Evolutionary conservation across 2,329 filamentous ascomycete species (phyloP).

Genomic region (Curvularia verruculosa): DNA sequence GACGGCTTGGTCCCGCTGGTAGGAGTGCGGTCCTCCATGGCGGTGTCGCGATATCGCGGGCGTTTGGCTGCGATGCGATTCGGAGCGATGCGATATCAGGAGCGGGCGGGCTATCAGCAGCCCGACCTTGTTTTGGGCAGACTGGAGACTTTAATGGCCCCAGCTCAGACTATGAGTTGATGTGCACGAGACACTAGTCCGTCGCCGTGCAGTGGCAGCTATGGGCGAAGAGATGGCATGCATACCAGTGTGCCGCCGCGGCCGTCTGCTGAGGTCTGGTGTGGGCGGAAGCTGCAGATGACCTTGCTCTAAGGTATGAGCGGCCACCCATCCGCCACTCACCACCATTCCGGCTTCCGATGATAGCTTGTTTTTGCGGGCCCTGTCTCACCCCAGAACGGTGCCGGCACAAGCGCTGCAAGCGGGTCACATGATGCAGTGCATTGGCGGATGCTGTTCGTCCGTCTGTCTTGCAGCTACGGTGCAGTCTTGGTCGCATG

Average conservation of each 20-base stretch:
- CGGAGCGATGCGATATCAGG: not conserved
- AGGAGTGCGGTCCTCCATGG: conserved; percentile 42
- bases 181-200: conserved; percentile 24
- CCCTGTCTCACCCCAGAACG: conserved; percentile 18
- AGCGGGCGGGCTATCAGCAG: conserved; percentile 8
- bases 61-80: conserved; percentile 7
- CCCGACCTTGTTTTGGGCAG: conserved; percentile 11
- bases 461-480: not conserved
- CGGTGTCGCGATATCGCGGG: conserved; percentile 18
- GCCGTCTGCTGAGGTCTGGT: conserved; percentile 22
- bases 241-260: conserved; percentile 16
- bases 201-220: conserved; percentile 18
- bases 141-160: conserved; percentile 10
- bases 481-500: too few relatives aligned
- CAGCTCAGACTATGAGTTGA: conserved; percentile 17
- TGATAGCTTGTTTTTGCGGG: conserved; percentile 10
- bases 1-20: conserved; percentile 32
- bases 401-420: conserved; percentile 8
- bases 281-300: conserved; percentile 30
- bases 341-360: conserved; percentile 13
- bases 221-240: conserved; percentile 5
- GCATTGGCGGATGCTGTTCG: not conserved
- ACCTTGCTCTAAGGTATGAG: conserved; percentile 18
- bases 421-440: not conserved
- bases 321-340: conserved; percentile 17